Conservation (phyloP, 2,329 filamentous ascomycete genomes). For the Tolypocladium tundrense region DNA sequence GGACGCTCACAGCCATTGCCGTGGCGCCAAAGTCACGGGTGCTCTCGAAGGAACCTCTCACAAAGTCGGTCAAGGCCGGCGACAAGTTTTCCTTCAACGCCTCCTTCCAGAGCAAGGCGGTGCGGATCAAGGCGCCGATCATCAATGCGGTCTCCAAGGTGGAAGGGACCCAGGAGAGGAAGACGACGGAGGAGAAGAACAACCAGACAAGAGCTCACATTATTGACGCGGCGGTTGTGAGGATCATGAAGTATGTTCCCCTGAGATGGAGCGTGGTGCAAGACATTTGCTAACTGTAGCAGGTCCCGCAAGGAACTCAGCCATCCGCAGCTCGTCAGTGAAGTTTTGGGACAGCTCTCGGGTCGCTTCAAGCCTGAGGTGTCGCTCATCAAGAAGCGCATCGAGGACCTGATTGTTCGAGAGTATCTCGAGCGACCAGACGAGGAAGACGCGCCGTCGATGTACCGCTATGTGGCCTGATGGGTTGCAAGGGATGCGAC, state of each 20-base stretch:
- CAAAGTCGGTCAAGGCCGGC: slow-evolving; percentile 63
- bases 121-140: slow-evolving; percentile 83
- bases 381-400: slow-evolving; percentile 68
- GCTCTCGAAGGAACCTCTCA: slow-evolving; percentile 68
- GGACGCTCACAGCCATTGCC: slow-evolving; percentile 71
- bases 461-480: slow-evolving; percentile 64
- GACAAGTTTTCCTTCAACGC: slow-evolving; percentile 79
- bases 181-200: slow-evolving; percentile 66
- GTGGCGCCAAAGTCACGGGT: slow-evolving; percentile 77
- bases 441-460: slow-evolving; percentile 53
- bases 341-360: slow-evolving; percentile 60
- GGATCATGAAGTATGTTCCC: slow-evolving; percentile 73
- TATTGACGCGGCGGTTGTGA: slow-evolving; percentile 66
- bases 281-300: neutral
- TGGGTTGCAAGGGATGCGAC: neutral
- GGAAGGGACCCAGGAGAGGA: slow-evolving; percentile 60
- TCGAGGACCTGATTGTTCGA: slow-evolving; percentile 65
- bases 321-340: slow-evolving; percentile 59
- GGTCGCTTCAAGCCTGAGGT: slow-evolving; percentile 67
- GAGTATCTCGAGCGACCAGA: slow-evolving; percentile 66
- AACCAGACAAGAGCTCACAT: slow-evolving; percentile 60
- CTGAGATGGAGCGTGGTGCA: neutral
- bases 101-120: slow-evolving; percentile 68
- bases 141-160: slow-evolving; percentile 76
- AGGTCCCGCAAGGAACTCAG: slow-evolving; percentile 64